A percentile compares a stretch with the other conserved stretches of the same genome.
Conservation (phyloP, 2,329 filamentous ascomycete species). For the Fusarium cicatricum region DNA sequence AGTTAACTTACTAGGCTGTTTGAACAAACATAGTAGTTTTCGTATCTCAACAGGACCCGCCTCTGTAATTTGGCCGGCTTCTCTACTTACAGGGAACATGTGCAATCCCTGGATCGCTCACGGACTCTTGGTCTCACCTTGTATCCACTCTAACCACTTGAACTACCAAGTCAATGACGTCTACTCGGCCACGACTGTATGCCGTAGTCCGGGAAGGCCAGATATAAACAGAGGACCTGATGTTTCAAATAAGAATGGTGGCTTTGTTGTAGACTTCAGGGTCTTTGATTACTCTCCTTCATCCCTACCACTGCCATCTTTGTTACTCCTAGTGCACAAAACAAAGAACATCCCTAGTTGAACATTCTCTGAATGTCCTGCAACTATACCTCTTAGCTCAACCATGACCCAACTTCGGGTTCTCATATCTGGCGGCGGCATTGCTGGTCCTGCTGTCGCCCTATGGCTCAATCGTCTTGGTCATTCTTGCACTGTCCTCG, state of each 20-base stretch:
- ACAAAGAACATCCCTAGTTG: too few relatives aligned
- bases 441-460: slow-evolving; percentile 55
- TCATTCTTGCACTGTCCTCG: slow-evolving; percentile 53
- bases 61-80: too few relatives aligned
- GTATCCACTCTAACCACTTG: background rate
- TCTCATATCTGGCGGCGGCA: slow-evolving; percentile 58
- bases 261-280: background rate
- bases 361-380: background rate
- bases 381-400: background rate
- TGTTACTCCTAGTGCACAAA: background rate
- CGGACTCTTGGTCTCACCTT: background rate
- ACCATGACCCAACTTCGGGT: slow-evolving; percentile 48
- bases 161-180: slow-evolving; percentile 21
- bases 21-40: too few relatives aligned
- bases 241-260: background rate
- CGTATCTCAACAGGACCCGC: too few relatives aligned
- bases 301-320: background rate
- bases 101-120: background rate
- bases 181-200: background rate
- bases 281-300: background rate
- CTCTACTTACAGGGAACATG: too few relatives aligned
- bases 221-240: background rate
- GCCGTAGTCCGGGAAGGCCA: background rate
- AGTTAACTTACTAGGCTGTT: too few relatives aligned
- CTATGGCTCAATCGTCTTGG: slow-evolving; percentile 51